Evolutionary conservation across 106 monocot species (phyloP).

Genomic region (Dendrobium catenatum): DNA sequence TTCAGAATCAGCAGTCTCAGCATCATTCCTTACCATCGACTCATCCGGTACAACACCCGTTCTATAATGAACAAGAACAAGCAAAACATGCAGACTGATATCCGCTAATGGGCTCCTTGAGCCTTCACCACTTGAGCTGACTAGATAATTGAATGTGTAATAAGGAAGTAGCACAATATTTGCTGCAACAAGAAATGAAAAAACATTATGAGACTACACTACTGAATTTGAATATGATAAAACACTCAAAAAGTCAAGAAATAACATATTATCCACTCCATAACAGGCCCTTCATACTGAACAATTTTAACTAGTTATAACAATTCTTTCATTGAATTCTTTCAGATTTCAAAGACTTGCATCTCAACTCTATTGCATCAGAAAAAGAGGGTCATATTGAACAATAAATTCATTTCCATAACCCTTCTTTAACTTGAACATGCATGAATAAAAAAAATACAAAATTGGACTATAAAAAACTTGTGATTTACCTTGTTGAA

Average conservation of each 20-base stretch:
- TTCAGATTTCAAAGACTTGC: neutral
- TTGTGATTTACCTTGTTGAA: neutral
- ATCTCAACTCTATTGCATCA: neutral
- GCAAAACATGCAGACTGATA: conserved; percentile 75
- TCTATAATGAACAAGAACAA: conserved; percentile 82
- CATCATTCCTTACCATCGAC: conserved; percentile 14
- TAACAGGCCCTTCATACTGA: neutral
- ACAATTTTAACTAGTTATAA: neutral
- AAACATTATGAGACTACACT: neutral
- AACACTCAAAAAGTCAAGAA: neutral
- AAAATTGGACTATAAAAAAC: neutral
- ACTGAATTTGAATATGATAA: neutral
- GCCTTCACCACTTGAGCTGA: conserved; percentile 63
- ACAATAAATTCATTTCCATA: neutral
- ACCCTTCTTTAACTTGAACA: neutral
- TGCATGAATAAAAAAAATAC: neutral
- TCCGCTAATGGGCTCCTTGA: conserved; percentile 61
- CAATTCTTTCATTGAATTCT: neutral
- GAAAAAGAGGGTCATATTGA: neutral
- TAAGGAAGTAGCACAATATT: conserved; percentile 90
- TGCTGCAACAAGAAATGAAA: conserved; percentile 54
- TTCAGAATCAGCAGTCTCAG: conserved; percentile 24
- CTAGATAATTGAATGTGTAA: conserved; percentile 87
- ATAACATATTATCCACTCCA: neutral
- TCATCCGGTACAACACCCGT: conserved; percentile 36